Conservation (phyloP, 2,329 filamentous ascomycete species). For the Fusarium sp. region DNA sequence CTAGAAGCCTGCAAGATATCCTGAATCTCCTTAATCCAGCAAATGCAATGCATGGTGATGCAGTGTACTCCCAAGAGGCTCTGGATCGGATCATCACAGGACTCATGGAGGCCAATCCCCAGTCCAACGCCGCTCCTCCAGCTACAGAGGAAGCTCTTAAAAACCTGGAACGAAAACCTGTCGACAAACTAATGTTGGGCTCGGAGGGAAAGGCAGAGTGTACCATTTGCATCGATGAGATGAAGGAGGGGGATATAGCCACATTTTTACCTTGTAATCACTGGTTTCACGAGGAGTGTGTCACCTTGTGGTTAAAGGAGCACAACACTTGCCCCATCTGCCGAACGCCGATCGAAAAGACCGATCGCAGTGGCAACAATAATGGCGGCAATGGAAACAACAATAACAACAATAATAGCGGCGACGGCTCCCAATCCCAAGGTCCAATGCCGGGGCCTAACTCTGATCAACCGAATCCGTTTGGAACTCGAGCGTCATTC, state of each 20-base stretch:
- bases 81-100: constrained; percentile 88
- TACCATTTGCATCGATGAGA: constrained; percentile 93
- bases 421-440: constrained; percentile 15
- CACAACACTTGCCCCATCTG: constrained; percentile 94
- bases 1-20: constrained; percentile 61
- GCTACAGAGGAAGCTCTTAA: constrained; percentile 80
- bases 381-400: constrained; percentile 7
- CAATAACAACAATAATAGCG: constrained; percentile 13
- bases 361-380: constrained; percentile 25
- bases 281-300: constrained; percentile 90
- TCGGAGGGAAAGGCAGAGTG: constrained; percentile 80
- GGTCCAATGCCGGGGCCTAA: constrained; percentile 18
- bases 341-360: constrained; percentile 66
- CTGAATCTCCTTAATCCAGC: constrained; percentile 64
- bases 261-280: constrained; percentile 86
- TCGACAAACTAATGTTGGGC: constrained; percentile 76
- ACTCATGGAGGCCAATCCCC: constrained; percentile 85
- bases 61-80: constrained; percentile 90
- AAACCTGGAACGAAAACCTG: constrained; percentile 74
- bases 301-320: constrained; percentile 84
- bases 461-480: constrained; percentile 17
- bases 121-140: constrained; percentile 82
- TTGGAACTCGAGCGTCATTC: constrained; percentile 6
- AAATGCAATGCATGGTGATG: constrained; percentile 74
- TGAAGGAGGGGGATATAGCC: constrained; percentile 77